phyloP scores from a whole-genome alignment of 768 basidiomycete genomes.

The Auricularia auricula-judae region DNA sequence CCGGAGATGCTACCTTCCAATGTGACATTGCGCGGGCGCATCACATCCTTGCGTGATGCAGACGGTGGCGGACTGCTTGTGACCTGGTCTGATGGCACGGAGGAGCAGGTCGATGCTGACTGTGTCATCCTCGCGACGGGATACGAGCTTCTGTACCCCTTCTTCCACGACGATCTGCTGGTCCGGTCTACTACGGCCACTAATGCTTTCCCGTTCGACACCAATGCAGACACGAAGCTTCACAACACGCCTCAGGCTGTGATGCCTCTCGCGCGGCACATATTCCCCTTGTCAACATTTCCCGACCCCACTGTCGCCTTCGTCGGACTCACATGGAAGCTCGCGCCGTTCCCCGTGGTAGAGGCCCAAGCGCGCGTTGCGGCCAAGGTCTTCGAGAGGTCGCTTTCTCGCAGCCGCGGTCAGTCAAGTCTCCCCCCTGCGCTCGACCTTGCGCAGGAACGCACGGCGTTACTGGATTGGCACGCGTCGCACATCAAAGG shows the following conservation, averaged over 20 bases:
- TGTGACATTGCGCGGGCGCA: constrained; percentile 31
- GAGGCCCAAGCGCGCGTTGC: constrained; percentile 69
- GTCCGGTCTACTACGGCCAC: constrained; percentile 28
- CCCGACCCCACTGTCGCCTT: constrained; percentile 48
- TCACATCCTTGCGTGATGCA: constrained; percentile 27
- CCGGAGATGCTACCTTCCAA: constrained; percentile 12
- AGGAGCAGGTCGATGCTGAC: constrained; percentile 40
- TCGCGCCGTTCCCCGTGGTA: constrained; percentile 65
- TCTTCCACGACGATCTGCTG: constrained; percentile 34
- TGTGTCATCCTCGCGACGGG: constrained; percentile 69
- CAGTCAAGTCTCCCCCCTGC: background rate
- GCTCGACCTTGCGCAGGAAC: constrained; percentile 39
- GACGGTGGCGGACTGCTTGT: constrained; percentile 21
- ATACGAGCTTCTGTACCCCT: constrained; percentile 54
- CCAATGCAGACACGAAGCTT: constrained; percentile 32
- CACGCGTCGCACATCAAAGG: constrained; percentile 23
- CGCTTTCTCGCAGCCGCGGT: background rate
- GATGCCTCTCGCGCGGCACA: constrained; percentile 59
- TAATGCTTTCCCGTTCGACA: background rate
- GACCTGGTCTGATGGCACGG: constrained; percentile 46
- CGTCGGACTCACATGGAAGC: constrained; percentile 44
- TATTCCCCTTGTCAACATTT: constrained; percentile 51
- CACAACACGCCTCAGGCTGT: constrained; percentile 56
- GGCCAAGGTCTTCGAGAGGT: constrained; percentile 36
- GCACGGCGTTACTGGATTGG: constrained; percentile 36